phyloP scores from a whole-genome alignment of 192 early-diverging fungal species.

The Backusella morwellensis region DNA sequence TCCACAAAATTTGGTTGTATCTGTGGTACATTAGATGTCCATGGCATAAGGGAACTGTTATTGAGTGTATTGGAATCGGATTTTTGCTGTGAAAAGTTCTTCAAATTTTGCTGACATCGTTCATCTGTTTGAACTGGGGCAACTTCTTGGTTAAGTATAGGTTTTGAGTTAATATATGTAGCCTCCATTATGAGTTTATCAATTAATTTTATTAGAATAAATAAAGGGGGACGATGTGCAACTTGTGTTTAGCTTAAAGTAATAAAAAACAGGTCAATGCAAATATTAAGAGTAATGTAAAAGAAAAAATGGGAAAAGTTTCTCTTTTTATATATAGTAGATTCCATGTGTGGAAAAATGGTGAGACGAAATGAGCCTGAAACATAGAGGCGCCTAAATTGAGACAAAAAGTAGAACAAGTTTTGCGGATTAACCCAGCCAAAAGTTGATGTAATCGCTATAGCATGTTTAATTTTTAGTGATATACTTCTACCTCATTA shows the following conservation, averaged over 20 bases:
- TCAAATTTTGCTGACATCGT: not conserved
- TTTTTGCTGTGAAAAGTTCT: not conserved
- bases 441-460: not conserved
- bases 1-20: not conserved
- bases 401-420: conserved; percentile 12
- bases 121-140: not conserved
- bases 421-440: not conserved
- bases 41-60: not conserved
- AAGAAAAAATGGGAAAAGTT: not conserved
- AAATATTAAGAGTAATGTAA: not conserved
- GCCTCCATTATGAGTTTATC: not conserved
- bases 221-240: not conserved
- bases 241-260: not conserved
- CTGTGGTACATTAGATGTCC: not conserved
- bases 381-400: conserved; percentile 13
- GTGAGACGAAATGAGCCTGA: conserved; percentile 17
- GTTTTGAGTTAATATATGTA: not conserved
- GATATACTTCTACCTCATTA: not conserved
- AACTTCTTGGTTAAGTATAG: not conserved
- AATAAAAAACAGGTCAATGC: not conserved
- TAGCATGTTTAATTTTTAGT: not conserved
- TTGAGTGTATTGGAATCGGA: not conserved
- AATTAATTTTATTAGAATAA: not conserved
- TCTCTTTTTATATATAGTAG: not conserved
- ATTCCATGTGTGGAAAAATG: conserved; percentile 6